Percentiles rank a stretch among this genome's conserved stretches.
Conservation (phyloP, 169 alveolate species). For the Cryptosporidium muris region DNA sequence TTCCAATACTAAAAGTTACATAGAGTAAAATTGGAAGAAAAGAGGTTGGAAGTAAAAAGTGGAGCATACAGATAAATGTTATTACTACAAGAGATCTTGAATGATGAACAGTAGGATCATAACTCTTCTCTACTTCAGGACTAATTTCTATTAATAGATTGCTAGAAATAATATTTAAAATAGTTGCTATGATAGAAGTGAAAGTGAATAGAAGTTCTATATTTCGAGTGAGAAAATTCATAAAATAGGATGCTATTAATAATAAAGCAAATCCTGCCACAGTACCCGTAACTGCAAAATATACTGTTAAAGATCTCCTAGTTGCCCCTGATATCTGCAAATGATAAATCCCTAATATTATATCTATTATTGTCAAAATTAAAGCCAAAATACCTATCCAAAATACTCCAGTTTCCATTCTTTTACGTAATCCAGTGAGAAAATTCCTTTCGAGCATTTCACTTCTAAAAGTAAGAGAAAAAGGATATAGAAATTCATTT, state of each 20-base stretch:
- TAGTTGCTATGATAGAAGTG: slow-evolving; percentile 43
- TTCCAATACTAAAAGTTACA: slow-evolving; percentile 27
- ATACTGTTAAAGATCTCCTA: slow-evolving; percentile 35
- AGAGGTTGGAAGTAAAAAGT: slow-evolving; percentile 55
- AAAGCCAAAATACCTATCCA: slow-evolving; percentile 56
- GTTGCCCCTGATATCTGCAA: slow-evolving; percentile 19
- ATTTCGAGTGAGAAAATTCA: slow-evolving; percentile 30
- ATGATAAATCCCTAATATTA: slow-evolving; percentile 23
- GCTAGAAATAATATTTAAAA: slow-evolving; percentile 59
- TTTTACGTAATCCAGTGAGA: slow-evolving; percentile 20
- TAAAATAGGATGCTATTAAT: slow-evolving; percentile 28
- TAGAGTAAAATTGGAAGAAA: slow-evolving; percentile 41
- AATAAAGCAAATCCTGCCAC: slow-evolving; percentile 59
- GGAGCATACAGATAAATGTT: slow-evolving; percentile 44
- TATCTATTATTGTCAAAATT: slow-evolving; percentile 31
- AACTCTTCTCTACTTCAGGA: background rate
- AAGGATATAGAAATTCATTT: slow-evolving; percentile 56
- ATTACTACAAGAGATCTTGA: slow-evolving; percentile 55
- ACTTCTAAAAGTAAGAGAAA: slow-evolving; percentile 51
- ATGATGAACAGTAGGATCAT: slow-evolving; percentile 47
- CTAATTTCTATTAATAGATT: slow-evolving; percentile 53
- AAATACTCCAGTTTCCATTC: slow-evolving; percentile 61
- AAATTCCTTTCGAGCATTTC: slow-evolving; percentile 56
- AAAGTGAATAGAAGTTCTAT: slow-evolving; percentile 46
- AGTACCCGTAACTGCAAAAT: slow-evolving; percentile 40